Conservation (phyloP, 192 early-diverging fungal species). For the Coemansia furcata region DNA sequence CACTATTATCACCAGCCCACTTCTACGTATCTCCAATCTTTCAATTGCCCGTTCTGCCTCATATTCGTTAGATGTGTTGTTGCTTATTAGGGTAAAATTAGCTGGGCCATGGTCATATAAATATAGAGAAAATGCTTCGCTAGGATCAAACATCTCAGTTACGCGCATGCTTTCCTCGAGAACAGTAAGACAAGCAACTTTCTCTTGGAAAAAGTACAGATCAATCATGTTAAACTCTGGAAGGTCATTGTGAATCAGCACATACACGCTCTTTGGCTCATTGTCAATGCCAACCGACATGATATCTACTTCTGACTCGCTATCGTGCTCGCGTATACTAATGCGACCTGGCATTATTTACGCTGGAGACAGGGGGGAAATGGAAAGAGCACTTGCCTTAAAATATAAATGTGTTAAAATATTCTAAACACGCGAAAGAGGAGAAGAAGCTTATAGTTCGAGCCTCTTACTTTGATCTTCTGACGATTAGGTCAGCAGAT, state of each 20-base stretch:
- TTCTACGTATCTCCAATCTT: neutral
- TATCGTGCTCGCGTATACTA: neutral
- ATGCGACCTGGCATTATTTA: neutral
- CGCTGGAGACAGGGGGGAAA: neutral
- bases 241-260: neutral
- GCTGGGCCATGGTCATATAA: neutral
- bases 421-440: neutral
- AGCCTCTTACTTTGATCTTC: neutral
- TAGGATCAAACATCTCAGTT: neutral
- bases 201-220: neutral
- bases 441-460: neutral
- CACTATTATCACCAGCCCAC: neutral
- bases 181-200: neutral
- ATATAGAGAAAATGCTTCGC: neutral
- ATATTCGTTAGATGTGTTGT: neutral
- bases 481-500: neutral
- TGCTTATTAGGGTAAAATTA: neutral
- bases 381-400: neutral
- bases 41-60: neutral
- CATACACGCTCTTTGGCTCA: neutral
- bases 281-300: neutral
- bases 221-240: neutral
- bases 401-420: neutral
- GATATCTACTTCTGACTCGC: neutral
- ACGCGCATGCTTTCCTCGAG: neutral